These are phyloP conservation scores for Trametes cubensis DNA, from an alignment of 768 basidiomycete genomes.

Conservation along the genomic window DNA sequence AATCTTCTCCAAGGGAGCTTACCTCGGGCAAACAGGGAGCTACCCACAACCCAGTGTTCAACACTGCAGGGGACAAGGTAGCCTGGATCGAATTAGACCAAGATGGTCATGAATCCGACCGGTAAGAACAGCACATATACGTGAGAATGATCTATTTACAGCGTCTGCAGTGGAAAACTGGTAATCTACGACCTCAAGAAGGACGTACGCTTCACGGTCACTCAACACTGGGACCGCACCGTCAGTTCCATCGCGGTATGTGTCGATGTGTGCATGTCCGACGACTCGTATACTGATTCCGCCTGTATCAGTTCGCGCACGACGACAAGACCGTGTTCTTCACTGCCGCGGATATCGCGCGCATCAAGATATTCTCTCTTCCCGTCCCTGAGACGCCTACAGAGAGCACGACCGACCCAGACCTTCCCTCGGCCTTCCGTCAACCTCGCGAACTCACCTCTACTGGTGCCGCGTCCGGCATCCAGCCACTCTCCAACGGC, in stretches of 20 bases:
- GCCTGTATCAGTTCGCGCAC: constrained; percentile 62
- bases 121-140: constrained; percentile 40
- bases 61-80: constrained; percentile 62
- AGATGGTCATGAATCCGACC: constrained; percentile 90
- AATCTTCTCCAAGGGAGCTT: constrained; percentile 58
- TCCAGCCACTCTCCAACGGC: constrained; percentile 61
- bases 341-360: constrained; percentile 78
- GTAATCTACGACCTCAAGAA: constrained; percentile 76
- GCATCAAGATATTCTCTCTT: constrained; percentile 71
- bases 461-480: constrained; percentile 56
- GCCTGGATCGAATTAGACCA: constrained; percentile 88
- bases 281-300: neutral
- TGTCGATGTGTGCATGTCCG: neutral
- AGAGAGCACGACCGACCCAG: constrained; percentile 54
- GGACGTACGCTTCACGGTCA: constrained; percentile 70
- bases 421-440: constrained; percentile 44
- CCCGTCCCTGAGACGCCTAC: constrained; percentile 65
- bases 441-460: constrained; percentile 64
- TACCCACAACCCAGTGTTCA: constrained; percentile 73
- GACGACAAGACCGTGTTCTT: constrained; percentile 71
- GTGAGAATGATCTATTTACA: neutral
- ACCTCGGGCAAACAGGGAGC: constrained; percentile 88
- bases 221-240: constrained; percentile 86
- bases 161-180: constrained; percentile 60
- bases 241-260: constrained; percentile 63